Base-by-base conservation (phyloP, 2,329 filamentous ascomycete genomes). In the Mycosphaerella sp. region DNA sequence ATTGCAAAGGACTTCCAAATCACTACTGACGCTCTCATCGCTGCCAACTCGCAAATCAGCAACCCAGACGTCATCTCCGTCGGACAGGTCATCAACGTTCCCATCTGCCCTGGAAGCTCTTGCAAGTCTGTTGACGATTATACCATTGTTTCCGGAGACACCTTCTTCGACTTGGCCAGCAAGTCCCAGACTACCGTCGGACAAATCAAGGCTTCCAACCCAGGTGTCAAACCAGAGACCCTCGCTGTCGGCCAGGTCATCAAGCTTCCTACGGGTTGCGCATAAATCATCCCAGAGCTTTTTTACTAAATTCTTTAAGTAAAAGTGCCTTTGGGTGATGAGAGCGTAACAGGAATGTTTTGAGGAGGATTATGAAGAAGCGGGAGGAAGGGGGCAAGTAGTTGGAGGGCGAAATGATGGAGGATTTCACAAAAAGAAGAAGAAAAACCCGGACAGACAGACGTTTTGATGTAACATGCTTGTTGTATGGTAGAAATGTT, bases 1-100 rank as follows among this genome's bases (percentile, higher is more conserved):
- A 59, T 66, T 36, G 59, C 63, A 48, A 39, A 36, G 11, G 53
- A 58, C 45, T 63, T 63, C 60, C 60, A 66, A 54, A 61, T 67
- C 47, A 66, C 64, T 14, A 56, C 62, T n/a, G 41, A 21, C 10
- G 47, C 59, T 4, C 45, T 67, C 43, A 40, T 54, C 17, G 57
- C 17, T 12, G 62, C 59, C 44, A 67, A 67, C 58, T 21, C 36
- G 6, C 57, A 65, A 45, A 63, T 66, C 51, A 34, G 51, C 10
- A 59, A 66, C 45, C 45, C 48, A 8, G 58, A 64, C 17, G 23
- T 54, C 43, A 62, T 64, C 47, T 4, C 45, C 26, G 39, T 58
- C 14, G 62, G 57, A 32, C 54, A 65, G 45, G 29, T 64, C 41
- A 57, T 67, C 54, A 63, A 63, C 51, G 54, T 66, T 8, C 62